phyloP scores from a whole-genome alignment of 2,329 filamentous ascomycete species.

The Tolypocladium inflatum region DNA sequence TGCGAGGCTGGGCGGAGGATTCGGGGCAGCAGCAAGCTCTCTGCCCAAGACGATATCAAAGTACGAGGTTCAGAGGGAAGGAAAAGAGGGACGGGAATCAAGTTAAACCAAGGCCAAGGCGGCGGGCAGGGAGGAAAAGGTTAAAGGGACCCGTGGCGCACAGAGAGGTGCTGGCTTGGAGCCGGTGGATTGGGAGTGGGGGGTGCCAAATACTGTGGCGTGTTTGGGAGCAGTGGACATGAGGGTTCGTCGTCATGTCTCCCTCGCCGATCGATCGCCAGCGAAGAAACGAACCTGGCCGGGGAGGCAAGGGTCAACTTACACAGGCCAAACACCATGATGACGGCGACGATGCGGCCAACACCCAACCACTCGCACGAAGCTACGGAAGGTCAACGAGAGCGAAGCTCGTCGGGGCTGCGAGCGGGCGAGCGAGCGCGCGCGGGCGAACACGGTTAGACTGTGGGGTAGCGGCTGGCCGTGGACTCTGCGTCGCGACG shows the following conservation, averaged over 20 bases:
- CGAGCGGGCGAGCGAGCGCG: too few relatives aligned
- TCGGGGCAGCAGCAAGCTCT: neutral
- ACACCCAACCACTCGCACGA: neutral
- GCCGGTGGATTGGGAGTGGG: neutral
- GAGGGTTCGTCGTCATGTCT: too few relatives aligned
- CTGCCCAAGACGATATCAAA: neutral
- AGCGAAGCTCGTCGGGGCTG: neutral
- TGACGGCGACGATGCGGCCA: neutral
- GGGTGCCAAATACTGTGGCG: neutral
- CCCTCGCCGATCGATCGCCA: too few relatives aligned
- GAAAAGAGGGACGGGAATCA: neutral
- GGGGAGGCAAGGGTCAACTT: slow-evolving; percentile 1
- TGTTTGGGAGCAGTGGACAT: neutral
- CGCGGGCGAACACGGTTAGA: neutral
- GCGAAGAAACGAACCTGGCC: too few relatives aligned
- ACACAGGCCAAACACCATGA: slow-evolving; percentile 6
- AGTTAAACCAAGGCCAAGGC: neutral
- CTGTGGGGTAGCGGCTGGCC: neutral
- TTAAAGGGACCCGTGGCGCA: neutral
- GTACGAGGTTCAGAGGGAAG: neutral
- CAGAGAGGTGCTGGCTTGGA: neutral
- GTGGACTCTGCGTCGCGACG: neutral
- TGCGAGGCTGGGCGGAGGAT: neutral
- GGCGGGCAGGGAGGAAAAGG: neutral
- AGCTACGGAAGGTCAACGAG: neutral